Conservation (phyloP, 2,329 filamentous ascomycete species). For the Corniculantispora saksenae region DNA sequence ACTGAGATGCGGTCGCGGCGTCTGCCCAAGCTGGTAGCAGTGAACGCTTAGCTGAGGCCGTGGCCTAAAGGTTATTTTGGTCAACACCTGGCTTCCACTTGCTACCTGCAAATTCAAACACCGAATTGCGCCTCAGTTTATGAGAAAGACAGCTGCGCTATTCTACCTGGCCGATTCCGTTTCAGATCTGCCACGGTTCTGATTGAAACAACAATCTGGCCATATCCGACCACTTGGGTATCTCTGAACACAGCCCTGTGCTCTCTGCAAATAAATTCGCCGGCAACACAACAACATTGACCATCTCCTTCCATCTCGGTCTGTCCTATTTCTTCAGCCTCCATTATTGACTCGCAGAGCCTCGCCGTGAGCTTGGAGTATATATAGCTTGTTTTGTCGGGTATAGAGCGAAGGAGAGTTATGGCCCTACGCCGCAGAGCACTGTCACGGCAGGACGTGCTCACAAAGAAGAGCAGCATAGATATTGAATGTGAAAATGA, state of each 20-base stretch:
- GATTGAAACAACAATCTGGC: neutral
- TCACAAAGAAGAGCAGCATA: neutral
- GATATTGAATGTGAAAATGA: slow-evolving; percentile 1
- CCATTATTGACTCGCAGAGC: neutral
- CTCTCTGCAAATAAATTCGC: neutral
- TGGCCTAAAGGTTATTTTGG: too few species aligned
- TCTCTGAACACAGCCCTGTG: neutral
- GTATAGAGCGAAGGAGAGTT: neutral
- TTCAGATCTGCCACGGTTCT: neutral
- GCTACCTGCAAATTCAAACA: neutral
- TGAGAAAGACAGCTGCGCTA: neutral
- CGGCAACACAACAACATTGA: neutral
- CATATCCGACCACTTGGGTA: neutral
- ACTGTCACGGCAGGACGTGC: neutral
- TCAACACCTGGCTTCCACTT: neutral
- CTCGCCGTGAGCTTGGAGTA: neutral
- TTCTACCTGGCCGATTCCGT: neutral
- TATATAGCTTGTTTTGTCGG: slow-evolving; percentile 1
- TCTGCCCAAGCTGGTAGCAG: too few species aligned
- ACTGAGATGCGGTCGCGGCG: neutral
- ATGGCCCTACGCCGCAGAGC: neutral
- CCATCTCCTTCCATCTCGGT: neutral
- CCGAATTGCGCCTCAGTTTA: neutral
- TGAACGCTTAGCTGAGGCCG: too few species aligned
- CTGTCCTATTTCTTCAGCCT: neutral